phyloP scores from a whole-genome alignment of 176 grass and related monocot genomes.

The Carex scoparia region DNA sequence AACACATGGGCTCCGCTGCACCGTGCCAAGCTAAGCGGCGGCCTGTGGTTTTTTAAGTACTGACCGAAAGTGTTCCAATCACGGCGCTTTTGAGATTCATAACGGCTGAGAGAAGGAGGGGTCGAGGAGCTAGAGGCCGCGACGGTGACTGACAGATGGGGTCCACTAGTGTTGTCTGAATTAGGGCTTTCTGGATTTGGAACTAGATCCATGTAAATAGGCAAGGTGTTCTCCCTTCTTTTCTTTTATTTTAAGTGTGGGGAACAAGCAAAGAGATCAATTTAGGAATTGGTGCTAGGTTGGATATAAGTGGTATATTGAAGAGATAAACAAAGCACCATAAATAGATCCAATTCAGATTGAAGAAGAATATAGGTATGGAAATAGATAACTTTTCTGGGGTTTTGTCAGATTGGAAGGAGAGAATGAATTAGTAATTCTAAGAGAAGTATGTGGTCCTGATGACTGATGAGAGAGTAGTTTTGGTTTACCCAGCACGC shows the following conservation, averaged over 20 bases:
- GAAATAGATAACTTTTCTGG: constrained; percentile 7
- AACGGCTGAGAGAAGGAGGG: constrained; percentile 37
- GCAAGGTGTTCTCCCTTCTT: neutral
- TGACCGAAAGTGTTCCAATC: constrained; percentile 97
- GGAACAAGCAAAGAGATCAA: constrained; percentile 35
- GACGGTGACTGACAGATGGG: neutral
- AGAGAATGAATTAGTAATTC: constrained; percentile 20
- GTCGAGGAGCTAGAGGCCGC: neutral
- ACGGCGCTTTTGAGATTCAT: constrained; percentile 53
- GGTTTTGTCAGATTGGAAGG: constrained; percentile 26
- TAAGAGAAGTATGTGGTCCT: neutral
- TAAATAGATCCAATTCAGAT: constrained; percentile 5
- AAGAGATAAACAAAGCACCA: constrained; percentile 19
- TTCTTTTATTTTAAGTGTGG: neutral
- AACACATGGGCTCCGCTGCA: constrained; percentile 94
- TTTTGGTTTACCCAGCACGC: neutral
- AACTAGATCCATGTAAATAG: constrained; percentile 58
- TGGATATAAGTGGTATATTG: constrained; percentile 31
- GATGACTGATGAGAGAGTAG: neutral
- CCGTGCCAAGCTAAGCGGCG: constrained; percentile 62
- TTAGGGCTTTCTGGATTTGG: constrained; percentile 63
- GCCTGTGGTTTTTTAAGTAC: constrained; percentile 88
- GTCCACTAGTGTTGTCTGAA: constrained; percentile 39
- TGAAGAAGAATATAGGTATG: neutral
- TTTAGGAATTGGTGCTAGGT: constrained; percentile 34